Evolutionary conservation across 371 early-diverging fungal species (phyloP).

Genomic region (Mortierella sp.): DNA sequence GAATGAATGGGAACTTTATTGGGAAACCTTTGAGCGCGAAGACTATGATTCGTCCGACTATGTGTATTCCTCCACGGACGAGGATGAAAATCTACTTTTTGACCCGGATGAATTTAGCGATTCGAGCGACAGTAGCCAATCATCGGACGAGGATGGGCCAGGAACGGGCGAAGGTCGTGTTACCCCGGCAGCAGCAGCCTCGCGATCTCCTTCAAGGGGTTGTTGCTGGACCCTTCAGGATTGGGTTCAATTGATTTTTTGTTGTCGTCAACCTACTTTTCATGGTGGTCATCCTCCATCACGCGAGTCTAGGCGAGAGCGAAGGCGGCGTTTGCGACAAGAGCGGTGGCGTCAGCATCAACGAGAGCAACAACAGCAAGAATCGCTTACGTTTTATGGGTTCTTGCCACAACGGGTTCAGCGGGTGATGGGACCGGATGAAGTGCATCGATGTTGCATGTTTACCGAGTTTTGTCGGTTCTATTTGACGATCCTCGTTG

Average conservation of each 20-base stretch:
- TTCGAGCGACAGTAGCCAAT: background rate
- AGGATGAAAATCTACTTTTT: slow-evolving; percentile 7
- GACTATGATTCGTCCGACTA: slow-evolving; percentile 47
- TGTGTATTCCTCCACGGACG: slow-evolving; percentile 24
- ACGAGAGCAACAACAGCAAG: slow-evolving; percentile 19
- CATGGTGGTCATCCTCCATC: background rate
- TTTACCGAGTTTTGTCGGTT: slow-evolving; percentile 44
- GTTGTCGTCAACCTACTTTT: background rate
- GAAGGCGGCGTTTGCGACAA: slow-evolving; percentile 22
- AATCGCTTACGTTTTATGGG: slow-evolving; percentile 4
- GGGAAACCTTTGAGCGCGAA: slow-evolving; percentile 27
- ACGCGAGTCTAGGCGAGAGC: slow-evolving; percentile 9
- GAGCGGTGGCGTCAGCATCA: slow-evolving; percentile 19
- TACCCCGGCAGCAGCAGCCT: background rate
- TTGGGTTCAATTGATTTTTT: slow-evolving; percentile 7
- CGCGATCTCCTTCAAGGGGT: too few species aligned
- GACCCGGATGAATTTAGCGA: slow-evolving; percentile 1
- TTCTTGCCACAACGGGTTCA: slow-evolving; percentile 15
- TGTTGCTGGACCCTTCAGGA: slow-evolving; percentile 3
- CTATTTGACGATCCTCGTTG: slow-evolving; percentile 38
- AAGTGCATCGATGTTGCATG: slow-evolving; percentile 23
- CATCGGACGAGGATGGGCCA: background rate
- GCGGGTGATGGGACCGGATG: slow-evolving; percentile 4
- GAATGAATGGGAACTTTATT: slow-evolving; percentile 3
- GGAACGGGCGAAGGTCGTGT: background rate